Conservation (phyloP, 306 rosid species). For the Vigna unguiculata region DNA sequence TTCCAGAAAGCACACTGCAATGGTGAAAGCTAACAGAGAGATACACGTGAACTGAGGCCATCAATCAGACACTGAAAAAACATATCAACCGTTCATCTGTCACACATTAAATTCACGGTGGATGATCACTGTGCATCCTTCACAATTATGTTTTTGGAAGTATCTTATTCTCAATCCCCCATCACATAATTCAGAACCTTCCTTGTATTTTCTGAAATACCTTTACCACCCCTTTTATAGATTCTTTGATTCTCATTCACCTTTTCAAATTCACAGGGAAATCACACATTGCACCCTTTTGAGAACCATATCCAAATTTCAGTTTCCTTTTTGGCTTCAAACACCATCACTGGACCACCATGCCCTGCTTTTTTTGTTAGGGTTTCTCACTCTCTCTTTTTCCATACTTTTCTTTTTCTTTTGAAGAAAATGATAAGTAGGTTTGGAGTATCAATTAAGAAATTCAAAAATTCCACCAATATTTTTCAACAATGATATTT, state of each 20-base stretch:
- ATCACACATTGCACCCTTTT: slow-evolving; percentile 1
- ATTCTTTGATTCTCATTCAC: slow-evolving; percentile 36
- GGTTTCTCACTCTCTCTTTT: neutral
- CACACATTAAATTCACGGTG: slow-evolving; percentile 13
- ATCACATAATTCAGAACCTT: slow-evolving; percentile 24
- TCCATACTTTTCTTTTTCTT: neutral
- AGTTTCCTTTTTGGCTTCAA: neutral
- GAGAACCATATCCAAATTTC: slow-evolving; percentile 23
- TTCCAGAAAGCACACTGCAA: neutral
- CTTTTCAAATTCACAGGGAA: slow-evolving; percentile 31
- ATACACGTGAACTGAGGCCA: slow-evolving; percentile 28
- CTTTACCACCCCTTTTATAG: slow-evolving; percentile 30
- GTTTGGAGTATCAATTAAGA: neutral
- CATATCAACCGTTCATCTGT: neutral
- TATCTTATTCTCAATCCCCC: slow-evolving; percentile 17
- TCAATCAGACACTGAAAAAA: slow-evolving; percentile 4
- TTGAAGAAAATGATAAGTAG: neutral
- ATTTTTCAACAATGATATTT: neutral
- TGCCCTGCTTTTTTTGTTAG: neutral
- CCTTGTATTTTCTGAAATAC: slow-evolving; percentile 24
- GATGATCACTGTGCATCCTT: neutral
- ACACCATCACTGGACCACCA: slow-evolving; percentile 23
- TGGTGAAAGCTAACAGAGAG: neutral
- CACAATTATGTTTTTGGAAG: slow-evolving; percentile 36
- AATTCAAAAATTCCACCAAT: neutral